Evolutionary conservation across 495 filamentous ascomycete genomes (phyloP).

Genomic region (Penicillium cataractarum): DNA sequence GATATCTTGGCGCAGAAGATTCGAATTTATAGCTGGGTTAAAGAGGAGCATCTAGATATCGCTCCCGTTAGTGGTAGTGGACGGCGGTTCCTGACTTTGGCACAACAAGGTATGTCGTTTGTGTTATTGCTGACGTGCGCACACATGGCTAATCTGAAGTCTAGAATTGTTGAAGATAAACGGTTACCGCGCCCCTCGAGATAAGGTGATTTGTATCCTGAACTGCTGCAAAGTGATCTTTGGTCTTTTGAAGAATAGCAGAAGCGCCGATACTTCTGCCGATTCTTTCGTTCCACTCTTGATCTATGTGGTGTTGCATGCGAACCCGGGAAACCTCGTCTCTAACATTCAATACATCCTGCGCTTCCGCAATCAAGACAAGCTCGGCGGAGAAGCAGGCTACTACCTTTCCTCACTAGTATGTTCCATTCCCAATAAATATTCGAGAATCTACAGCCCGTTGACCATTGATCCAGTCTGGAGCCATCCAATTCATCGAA

Average conservation of each 20-base stretch:
- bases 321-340: slow-evolving; percentile 91
- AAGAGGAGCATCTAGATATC: slow-evolving; percentile 94
- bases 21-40: slow-evolving; percentile 93
- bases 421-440: slow-evolving; percentile 15
- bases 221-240: slow-evolving; percentile 99
- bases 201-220: slow-evolving; percentile 97
- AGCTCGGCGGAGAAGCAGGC: slow-evolving; percentile 91
- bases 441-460: too few relatives aligned
- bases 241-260: slow-evolving; percentile 89
- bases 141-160: slow-evolving; percentile 25
- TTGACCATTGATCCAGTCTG: slow-evolving; percentile 62
- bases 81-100: slow-evolving; percentile 81
- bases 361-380: slow-evolving; percentile 95
- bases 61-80: slow-evolving; percentile 81
- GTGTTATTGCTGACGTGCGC: slow-evolving; percentile 1
- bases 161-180: slow-evolving; percentile 92
- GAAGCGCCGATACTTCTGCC: slow-evolving; percentile 84
- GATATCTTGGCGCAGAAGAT: slow-evolving; percentile 95
- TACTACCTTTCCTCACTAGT: slow-evolving; percentile 98
- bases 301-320: slow-evolving; percentile 93
- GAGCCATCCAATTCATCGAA: slow-evolving; percentile 96
- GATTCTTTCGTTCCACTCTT: slow-evolving; percentile 95
- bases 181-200: slow-evolving; percentile 90
- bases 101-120: slow-evolving; percentile 74
- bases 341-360: slow-evolving; percentile 99